Base-by-base conservation (phyloP, 257 asterid genomes). In the Plantago ovata region DNA sequence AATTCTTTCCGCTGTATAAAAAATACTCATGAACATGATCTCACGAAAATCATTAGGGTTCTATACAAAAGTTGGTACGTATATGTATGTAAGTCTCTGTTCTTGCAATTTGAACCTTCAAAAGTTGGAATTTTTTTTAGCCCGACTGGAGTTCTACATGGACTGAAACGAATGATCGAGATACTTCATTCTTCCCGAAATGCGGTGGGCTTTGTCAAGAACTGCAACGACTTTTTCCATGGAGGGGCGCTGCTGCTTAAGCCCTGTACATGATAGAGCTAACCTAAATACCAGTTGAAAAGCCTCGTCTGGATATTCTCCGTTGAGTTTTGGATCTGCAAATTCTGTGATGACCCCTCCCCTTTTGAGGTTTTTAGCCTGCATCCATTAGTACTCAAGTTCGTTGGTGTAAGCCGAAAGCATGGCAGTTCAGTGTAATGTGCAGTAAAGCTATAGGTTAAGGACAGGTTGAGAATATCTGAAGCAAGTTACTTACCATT, bases 191-290 rank as follows among this genome's bases (percentile, higher is more conserved):
- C 60, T 39, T n/a, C 68, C 41, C 4, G 94, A 77, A 53, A 85
- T 58, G 6, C 61, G 66, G 28, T 57, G 78, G 38, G 96, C 89
- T 65, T 78, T 75, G 56, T 79, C 81, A 42, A 85, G 73, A 60
- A 65, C 60, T 0, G 60, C 49, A 7, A 83, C 84, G 14, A 85
- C 91, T 41, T 39, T 71, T 42, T 74, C 82, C 90, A 88, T 88
- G 10, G 85, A 71, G 48, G 96, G 95, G 5, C 95, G 62, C 57
- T 76, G 86, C 52, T 79, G 86, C 79, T 85, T 88, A 46, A 72
- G 63, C 42, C 90, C 91, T 2, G 77, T 81, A 60, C 96, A 83
- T 0, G 68, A 67, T 23, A 85, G 46, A 36, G 94, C 95, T 14
- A 88, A 62, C 68, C 69, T 75, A 51, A 83, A 69, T 2, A 79